These are phyloP conservation scores for Corynespora cassiicola DNA, from an alignment of 2,329 filamentous ascomycete genomes.

Conservation along the genomic window DNA sequence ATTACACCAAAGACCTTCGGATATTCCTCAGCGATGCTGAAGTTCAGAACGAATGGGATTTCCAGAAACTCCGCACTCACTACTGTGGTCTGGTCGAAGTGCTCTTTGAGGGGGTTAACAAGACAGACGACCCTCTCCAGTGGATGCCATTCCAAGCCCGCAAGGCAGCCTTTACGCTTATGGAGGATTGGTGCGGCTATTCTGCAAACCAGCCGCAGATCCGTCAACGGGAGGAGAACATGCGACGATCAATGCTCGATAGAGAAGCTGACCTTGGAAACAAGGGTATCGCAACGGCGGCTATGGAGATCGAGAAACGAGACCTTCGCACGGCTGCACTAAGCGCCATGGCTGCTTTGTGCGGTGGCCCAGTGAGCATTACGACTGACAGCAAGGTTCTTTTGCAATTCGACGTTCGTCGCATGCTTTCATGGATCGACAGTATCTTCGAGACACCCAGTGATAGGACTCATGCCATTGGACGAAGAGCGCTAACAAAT, in stretches of 20 bases:
- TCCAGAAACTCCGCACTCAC: constrained; percentile 87
- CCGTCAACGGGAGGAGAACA: constrained; percentile 80
- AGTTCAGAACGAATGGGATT: constrained; percentile 93
- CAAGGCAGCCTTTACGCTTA: constrained; percentile 92
- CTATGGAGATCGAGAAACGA: constrained; percentile 96
- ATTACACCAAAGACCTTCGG: constrained; percentile 90
- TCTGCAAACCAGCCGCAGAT: constrained; percentile 89
- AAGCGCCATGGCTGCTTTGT: constrained; percentile 94
- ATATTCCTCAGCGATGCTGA: constrained; percentile 94
- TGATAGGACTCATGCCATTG: constrained; percentile 90
- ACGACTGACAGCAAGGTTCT: constrained; percentile 87
- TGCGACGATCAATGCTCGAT: constrained; percentile 83
- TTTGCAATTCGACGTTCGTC: constrained; percentile 87
- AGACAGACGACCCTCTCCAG: constrained; percentile 80
- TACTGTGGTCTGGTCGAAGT: constrained; percentile 95
- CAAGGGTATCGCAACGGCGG: constrained; percentile 79
- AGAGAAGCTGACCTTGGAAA: constrained; percentile 76
- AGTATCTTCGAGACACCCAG: constrained; percentile 91
- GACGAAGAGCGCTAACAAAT: constrained; percentile 85
- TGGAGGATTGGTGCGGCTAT: constrained; percentile 99
- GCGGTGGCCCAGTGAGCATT: constrained; percentile 81
- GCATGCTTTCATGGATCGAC: constrained; percentile 95
- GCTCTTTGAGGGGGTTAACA: constrained; percentile 88
- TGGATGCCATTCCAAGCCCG: constrained; percentile 99
- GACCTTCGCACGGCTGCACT: constrained; percentile 89